Conservation (phyloP, 225 moss, liverwort and hornwort species). For the Polytrichum commune region DNA sequence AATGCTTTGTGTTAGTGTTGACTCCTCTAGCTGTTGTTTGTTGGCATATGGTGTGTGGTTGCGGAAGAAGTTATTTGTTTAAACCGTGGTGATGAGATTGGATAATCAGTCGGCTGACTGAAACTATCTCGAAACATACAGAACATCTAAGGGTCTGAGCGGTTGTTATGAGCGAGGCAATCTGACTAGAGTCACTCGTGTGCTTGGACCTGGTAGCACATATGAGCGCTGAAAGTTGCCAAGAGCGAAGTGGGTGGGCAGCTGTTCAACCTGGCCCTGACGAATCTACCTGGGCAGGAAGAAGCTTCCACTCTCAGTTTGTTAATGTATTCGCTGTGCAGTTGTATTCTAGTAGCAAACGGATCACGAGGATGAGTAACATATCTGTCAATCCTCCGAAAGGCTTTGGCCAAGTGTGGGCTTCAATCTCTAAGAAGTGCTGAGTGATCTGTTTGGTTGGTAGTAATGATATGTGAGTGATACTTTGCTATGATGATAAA, state of each 20-base stretch:
- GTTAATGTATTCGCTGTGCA: background rate
- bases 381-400: slow-evolving; percentile 57
- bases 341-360: background rate
- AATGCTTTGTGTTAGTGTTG: too few species aligned
- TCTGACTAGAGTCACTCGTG: slow-evolving; percentile 40
- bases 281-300: slow-evolving; percentile 27
- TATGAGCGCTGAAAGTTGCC: slow-evolving; percentile 34
- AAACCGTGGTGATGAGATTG: too few species aligned
- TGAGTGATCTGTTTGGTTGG: slow-evolving; percentile 16
- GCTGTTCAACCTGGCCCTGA: slow-evolving; percentile 26
- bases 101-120: background rate
- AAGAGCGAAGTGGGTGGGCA: slow-evolving; percentile 11
- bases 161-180: background rate
- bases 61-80: too few species aligned
- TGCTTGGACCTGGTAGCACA: slow-evolving; percentile 27
- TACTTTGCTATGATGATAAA: slow-evolving; percentile 34
- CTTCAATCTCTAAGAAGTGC: slow-evolving; percentile 24
- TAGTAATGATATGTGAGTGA: background rate
- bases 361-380: slow-evolving; percentile 37
- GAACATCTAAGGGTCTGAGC: slow-evolving; percentile 23
- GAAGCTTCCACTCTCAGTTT: slow-evolving; percentile 4
- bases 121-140: slow-evolving; percentile 13
- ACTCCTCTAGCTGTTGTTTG: too few species aligned
- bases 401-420: slow-evolving; percentile 45
- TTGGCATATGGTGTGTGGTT: too few species aligned